Conservation (phyloP, 2,329 filamentous ascomycete genomes). For the Fusarium kyushuense region DNA sequence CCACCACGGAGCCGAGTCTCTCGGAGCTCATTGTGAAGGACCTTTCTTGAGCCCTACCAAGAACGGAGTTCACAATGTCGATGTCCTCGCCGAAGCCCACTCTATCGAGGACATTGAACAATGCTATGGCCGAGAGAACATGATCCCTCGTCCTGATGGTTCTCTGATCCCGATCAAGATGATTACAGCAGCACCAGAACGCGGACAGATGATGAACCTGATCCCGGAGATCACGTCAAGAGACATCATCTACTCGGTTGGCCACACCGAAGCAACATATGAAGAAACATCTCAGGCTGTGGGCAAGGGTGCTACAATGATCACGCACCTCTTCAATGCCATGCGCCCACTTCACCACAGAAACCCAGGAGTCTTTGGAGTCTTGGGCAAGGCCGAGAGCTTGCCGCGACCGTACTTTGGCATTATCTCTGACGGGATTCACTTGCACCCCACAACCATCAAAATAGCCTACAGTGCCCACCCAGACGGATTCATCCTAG, state of each 20-base stretch:
- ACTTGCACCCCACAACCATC: constrained; percentile 87
- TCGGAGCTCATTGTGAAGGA: constrained; percentile 91
- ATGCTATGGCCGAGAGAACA: constrained; percentile 80
- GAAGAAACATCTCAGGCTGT: constrained; percentile 81
- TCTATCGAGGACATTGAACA: constrained; percentile 73
- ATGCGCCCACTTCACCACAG: constrained; percentile 93
- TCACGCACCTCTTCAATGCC: constrained; percentile 94
- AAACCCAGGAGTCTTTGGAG: constrained; percentile 89
- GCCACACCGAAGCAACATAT: constrained; percentile 89
- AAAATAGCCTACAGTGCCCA: constrained; percentile 91
- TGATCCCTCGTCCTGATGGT: constrained; percentile 58
- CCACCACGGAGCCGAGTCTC: constrained; percentile 81
- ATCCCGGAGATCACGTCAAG: constrained; percentile 74
- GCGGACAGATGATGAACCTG: constrained; percentile 74
- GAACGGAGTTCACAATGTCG: constrained; percentile 85
- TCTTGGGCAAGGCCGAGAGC: constrained; percentile 76
- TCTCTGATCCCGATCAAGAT: constrained; percentile 71
- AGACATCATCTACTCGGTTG: constrained; percentile 82
- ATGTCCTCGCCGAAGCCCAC: constrained; percentile 75
- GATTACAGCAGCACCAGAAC: constrained; percentile 89
- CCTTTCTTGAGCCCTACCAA: constrained; percentile 86
- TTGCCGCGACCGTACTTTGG: constrained; percentile 81
- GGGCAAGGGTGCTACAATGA: constrained; percentile 83
- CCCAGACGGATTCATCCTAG: constrained; percentile 85
- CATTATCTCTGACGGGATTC: constrained; percentile 90